Percentiles rank a stretch among this genome's conserved stretches.
These are phyloP conservation scores for Pyropia haitanensis DNA, from an alignment of 23 red algal species.

Conservation along the genomic window DNA sequence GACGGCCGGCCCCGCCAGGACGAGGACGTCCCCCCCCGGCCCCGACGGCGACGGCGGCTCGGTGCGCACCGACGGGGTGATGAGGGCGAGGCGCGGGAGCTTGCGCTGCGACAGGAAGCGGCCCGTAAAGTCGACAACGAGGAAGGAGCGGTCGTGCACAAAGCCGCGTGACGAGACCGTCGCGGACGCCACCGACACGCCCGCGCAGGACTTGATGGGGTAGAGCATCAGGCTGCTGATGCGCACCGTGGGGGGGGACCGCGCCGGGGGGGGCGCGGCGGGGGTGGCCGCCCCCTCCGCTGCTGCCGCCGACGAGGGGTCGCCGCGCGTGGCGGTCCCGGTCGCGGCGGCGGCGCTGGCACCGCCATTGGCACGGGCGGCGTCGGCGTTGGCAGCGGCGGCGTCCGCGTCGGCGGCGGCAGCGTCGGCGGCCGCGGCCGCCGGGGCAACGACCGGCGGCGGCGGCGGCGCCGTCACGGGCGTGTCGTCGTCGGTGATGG, in stretches of 20 bases:
- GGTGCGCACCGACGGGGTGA: slow-evolving; percentile 1
- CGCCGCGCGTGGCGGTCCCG: too few relatives aligned
- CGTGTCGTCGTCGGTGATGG: too few relatives aligned
- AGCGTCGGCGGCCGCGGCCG: too few relatives aligned
- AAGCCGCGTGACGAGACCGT: slow-evolving; percentile 32
- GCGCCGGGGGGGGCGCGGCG: too few relatives aligned
- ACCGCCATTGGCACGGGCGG: too few relatives aligned
- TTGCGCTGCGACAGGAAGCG: slow-evolving; percentile 31
- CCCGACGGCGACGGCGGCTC: neutral
- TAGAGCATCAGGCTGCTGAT: slow-evolving; percentile 30
- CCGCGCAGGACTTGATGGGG: slow-evolving; percentile 60
- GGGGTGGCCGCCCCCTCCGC: too few relatives aligned
- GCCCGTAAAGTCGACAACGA: slow-evolving; percentile 46
- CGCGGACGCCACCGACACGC: slow-evolving; percentile 30
- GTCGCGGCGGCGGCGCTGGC: too few relatives aligned
- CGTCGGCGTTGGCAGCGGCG: too few relatives aligned
- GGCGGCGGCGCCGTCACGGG: too few relatives aligned
- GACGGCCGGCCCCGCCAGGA: slow-evolving; percentile 16
- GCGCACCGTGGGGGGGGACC: neutral
- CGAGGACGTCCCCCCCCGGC: slow-evolving; percentile 1
- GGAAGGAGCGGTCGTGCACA: slow-evolving; percentile 30
- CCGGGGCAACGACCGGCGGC: too few relatives aligned
- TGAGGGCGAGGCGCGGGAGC: slow-evolving; percentile 21
- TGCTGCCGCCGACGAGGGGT: too few relatives aligned
- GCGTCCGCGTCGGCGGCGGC: too few relatives aligned